phyloP scores from a whole-genome alignment of 2,329 filamentous ascomycete genomes.

The Curvularia verruculosa region DNA sequence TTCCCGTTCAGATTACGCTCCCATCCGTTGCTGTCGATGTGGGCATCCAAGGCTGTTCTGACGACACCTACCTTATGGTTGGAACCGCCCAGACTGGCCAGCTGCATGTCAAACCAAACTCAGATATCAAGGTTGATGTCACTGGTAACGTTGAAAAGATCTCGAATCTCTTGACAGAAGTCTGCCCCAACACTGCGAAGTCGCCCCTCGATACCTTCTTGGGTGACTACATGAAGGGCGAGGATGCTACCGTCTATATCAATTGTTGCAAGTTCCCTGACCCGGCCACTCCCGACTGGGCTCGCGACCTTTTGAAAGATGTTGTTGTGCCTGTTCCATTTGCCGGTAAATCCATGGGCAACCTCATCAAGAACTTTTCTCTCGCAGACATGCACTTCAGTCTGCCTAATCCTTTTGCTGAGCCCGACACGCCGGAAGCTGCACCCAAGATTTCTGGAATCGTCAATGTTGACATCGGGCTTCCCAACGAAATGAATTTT shows the following conservation, averaged over 20 bases:
- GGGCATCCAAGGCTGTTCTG: constrained; percentile 79
- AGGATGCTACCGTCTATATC: constrained; percentile 79
- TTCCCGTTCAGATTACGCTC: constrained; percentile 76
- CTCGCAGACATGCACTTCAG: constrained; percentile 84
- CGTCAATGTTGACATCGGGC: constrained; percentile 75
- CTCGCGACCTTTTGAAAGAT: constrained; percentile 77
- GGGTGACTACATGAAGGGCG: constrained; percentile 79
- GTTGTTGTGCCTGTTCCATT: constrained; percentile 85
- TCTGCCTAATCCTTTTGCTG: constrained; percentile 79
- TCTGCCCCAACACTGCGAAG: constrained; percentile 76
- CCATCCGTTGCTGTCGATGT: constrained; percentile 85
- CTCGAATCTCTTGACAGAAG: constrained; percentile 71
- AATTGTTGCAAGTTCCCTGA: constrained; percentile 74
- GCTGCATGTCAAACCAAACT: constrained; percentile 70
- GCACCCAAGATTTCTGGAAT: constrained; percentile 82
- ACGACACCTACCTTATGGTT: constrained; percentile 76
- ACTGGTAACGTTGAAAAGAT: constrained; percentile 75
- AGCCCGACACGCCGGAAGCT: constrained; percentile 73
- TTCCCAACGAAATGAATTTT: constrained; percentile 89
- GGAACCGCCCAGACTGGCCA: constrained; percentile 74
- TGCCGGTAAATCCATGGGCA: constrained; percentile 79
- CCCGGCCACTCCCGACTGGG: constrained; percentile 77
- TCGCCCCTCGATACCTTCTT: constrained; percentile 87
- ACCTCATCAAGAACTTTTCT: constrained; percentile 85
- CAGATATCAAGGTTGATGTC: constrained; percentile 71